phyloP scores from a whole-genome alignment of 2,329 filamentous ascomycete genomes.

The Kalmusia sp. region DNA sequence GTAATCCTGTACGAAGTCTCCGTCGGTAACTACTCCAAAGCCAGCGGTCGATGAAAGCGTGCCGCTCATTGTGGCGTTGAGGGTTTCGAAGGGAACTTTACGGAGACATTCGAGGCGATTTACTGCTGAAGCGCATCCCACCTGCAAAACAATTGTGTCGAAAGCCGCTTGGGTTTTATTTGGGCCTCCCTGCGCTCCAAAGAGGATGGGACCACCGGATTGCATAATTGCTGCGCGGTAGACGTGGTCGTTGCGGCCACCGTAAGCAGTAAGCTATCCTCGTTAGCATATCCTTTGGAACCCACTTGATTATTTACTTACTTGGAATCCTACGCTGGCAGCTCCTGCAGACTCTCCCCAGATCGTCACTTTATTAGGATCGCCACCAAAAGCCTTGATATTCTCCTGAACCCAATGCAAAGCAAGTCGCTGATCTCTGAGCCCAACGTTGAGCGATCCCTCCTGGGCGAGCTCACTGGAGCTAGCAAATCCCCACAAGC shows the following conservation, averaged over 20 bases:
- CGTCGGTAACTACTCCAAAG: constrained; percentile 54
- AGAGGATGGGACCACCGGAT: constrained; percentile 38
- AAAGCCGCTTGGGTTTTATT: constrained; percentile 57
- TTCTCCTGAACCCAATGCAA: constrained; percentile 48
- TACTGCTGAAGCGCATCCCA: constrained; percentile 57
- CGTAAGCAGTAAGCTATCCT: constrained; percentile 2
- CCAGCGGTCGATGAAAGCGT: constrained; percentile 14
- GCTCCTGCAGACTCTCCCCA: constrained; percentile 49
- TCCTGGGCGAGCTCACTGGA: constrained; percentile 38
- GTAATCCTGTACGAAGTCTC: constrained; percentile 59
- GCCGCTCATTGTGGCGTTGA: constrained; percentile 55
- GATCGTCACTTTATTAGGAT: constrained; percentile 48
- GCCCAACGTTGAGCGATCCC: constrained; percentile 56
- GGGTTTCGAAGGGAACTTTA: constrained; percentile 62
- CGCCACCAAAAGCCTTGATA: constrained; percentile 46
- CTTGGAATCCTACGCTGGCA: background rate
- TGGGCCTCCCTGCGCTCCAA: constrained; percentile 57
- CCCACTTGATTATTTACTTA: too few relatives aligned
- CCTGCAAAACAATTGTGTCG: constrained; percentile 47
- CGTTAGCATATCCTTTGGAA: background rate
- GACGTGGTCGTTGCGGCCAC: constrained; percentile 46
- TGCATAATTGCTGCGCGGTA: constrained; percentile 53
- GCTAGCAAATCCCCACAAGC: background rate
- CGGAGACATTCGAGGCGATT: constrained; percentile 57
- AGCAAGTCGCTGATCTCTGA: constrained; percentile 49